A percentile compares a stretch with the other conserved stretches of the same genome.
phyloP scores from a whole-genome alignment of 257 asterid species.

The Buddleja alternifolia region DNA sequence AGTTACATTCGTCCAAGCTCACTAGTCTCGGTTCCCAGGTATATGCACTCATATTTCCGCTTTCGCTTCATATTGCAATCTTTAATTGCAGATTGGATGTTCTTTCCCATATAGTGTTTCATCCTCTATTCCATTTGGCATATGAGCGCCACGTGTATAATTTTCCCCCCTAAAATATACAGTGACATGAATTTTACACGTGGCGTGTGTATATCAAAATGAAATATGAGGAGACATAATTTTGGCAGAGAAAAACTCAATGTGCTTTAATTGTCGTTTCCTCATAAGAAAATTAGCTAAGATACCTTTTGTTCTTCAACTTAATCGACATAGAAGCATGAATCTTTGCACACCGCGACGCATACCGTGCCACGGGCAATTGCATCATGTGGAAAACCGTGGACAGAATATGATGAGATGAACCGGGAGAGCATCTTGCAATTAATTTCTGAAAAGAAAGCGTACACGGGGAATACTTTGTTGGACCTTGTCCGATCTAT shows the following conservation, averaged over 20 bases:
- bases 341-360: constrained; percentile 32
- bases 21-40: constrained; percentile 47
- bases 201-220: too few relatives aligned
- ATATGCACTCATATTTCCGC: background rate
- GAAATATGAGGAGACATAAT: too few relatives aligned
- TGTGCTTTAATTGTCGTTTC: too few relatives aligned
- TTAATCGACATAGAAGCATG: constrained; percentile 30
- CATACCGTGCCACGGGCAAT: constrained; percentile 18
- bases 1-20: constrained; percentile 58
- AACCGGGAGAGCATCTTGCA: constrained; percentile 54
- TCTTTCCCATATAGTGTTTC: too few relatives aligned
- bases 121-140: too few relatives aligned
- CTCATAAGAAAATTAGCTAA: too few relatives aligned
- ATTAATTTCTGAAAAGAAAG: constrained; percentile 49
- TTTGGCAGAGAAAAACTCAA: too few relatives aligned
- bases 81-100: background rate
- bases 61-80: constrained; percentile 4
- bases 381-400: constrained; percentile 59
- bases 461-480: constrained; percentile 61
- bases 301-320: background rate
- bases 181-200: too few relatives aligned
- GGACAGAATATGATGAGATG: constrained; percentile 80
- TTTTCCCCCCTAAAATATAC: too few relatives aligned
- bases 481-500: constrained; percentile 67
- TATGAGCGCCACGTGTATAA: too few relatives aligned